Conservation (phyloP, 2,329 filamentous ascomycete genomes). For the Sporothrix protearum region DNA sequence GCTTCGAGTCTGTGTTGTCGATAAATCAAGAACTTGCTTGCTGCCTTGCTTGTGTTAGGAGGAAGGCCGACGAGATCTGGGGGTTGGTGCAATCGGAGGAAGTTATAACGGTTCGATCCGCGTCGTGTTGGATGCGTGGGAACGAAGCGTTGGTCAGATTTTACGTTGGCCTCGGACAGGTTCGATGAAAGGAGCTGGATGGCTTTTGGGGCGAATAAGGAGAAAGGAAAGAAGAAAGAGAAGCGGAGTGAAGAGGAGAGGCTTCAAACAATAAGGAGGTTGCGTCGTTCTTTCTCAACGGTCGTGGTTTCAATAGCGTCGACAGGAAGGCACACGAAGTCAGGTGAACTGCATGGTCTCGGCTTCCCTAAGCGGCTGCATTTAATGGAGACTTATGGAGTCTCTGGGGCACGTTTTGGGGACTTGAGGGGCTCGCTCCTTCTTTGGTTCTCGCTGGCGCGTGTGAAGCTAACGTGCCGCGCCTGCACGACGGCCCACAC, state of each 20-base stretch:
- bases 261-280: too few species aligned
- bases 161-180: conserved; percentile 29
- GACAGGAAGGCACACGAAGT: conserved; percentile 27
- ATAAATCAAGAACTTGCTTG: background rate
- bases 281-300: conserved; percentile 12
- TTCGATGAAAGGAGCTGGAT: conserved; percentile 30
- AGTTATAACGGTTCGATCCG: conserved; percentile 28
- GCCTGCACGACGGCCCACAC: conserved; percentile 24
- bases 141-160: background rate
- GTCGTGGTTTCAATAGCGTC: conserved; percentile 24
- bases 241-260: background rate
- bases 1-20: background rate
- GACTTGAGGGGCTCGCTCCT: background rate
- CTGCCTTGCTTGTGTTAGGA: conserved; percentile 20
- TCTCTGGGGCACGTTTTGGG: conserved; percentile 1
- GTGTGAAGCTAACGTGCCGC: conserved; percentile 13
- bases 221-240: background rate
- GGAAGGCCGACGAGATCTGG: conserved; percentile 24
- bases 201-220: conserved; percentile 5
- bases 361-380: conserved; percentile 17
- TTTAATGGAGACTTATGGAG: conserved; percentile 11
- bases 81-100: conserved; percentile 18
- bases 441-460: conserved; percentile 10
- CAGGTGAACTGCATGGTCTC: conserved; percentile 30
- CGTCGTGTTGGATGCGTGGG: conserved; percentile 10